Percentiles rank a stretch among this genome's conserved stretches.
These are phyloP conservation scores for Apiospora koreana DNA, from an alignment of 2,329 filamentous ascomycete species.

Conservation along the genomic window DNA sequence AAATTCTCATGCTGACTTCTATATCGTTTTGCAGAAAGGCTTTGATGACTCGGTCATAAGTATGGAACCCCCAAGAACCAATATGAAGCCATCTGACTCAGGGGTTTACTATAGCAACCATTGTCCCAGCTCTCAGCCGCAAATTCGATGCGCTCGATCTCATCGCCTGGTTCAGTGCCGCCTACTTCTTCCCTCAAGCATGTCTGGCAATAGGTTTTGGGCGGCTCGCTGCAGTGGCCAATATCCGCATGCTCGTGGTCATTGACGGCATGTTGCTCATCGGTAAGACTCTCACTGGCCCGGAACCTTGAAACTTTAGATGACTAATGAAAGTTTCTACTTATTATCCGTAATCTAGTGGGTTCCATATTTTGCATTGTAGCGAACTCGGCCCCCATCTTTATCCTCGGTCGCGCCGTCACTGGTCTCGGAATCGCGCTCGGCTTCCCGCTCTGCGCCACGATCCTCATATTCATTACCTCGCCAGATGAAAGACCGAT, in stretches of 20 bases:
- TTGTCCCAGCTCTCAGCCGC: slow-evolving; percentile 3
- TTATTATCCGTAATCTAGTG: neutral
- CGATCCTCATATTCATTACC: slow-evolving; percentile 15
- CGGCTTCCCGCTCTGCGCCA: slow-evolving; percentile 14
- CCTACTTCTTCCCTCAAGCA: slow-evolving; percentile 17
- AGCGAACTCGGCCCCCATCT: slow-evolving; percentile 13
- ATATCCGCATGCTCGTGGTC: slow-evolving; percentile 12
- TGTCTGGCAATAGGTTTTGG: slow-evolving; percentile 16
- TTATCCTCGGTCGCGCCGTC: slow-evolving; percentile 14
- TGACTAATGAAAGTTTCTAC: neutral
- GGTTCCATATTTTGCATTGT: slow-evolving; percentile 15
- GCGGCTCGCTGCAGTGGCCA: slow-evolving; percentile 12
- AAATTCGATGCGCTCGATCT: slow-evolving; percentile 13
- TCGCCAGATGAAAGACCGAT: slow-evolving; percentile 12
- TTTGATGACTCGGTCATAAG: slow-evolving; percentile 17
- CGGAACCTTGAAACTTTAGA: no score
- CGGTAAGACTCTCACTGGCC: neutral
- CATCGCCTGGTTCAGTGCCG: slow-evolving; percentile 16
- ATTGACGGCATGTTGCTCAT: slow-evolving; percentile 11
- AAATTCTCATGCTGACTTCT: neutral
- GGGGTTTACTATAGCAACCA: neutral
- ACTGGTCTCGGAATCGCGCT: slow-evolving; percentile 14
- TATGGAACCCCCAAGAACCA: neutral
- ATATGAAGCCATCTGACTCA: neutral
- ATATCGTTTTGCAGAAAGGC: slow-evolving; percentile 1